Evolutionary conservation across 345 rosid genomes (phyloP).

Genomic region (Rhodomyrtus tomentosa): DNA sequence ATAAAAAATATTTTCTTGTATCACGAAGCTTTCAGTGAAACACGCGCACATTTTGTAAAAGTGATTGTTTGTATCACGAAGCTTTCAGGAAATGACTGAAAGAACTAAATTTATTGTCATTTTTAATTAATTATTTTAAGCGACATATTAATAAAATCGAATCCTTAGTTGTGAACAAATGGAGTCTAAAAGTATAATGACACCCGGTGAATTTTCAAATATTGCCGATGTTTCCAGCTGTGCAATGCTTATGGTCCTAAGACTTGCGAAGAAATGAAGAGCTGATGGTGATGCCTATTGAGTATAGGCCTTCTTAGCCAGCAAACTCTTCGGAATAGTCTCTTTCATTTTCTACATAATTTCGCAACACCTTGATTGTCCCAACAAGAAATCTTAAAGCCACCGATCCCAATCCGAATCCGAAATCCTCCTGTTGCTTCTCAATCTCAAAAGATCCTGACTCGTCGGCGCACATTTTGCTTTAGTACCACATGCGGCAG

Average conservation of each 20-base stretch:
- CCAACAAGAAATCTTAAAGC: background rate
- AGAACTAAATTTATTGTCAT: background rate
- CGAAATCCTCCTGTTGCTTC: no score
- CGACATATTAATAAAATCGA: background rate
- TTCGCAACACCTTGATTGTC: background rate
- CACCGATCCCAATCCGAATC: background rate
- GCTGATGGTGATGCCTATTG: background rate
- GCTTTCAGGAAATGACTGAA: background rate
- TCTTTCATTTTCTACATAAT: background rate
- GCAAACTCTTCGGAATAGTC: background rate
- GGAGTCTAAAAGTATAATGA: no score
- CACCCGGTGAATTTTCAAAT: background rate
- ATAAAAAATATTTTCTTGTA: background rate
- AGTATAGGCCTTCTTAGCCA: background rate
- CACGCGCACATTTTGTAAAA: background rate
- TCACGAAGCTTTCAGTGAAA: rapidly evolving
- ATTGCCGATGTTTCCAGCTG: background rate
- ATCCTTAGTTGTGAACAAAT: background rate
- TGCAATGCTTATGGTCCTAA: background rate
- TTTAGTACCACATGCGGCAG: rapidly evolving
- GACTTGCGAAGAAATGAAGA: background rate
- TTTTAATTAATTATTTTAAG: background rate
- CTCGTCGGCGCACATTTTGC: background rate
- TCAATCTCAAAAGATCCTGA: no score
- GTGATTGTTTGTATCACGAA: background rate